Base-by-base conservation (phyloP, 768 basidiomycete genomes). In the Trametes maxima region DNA sequence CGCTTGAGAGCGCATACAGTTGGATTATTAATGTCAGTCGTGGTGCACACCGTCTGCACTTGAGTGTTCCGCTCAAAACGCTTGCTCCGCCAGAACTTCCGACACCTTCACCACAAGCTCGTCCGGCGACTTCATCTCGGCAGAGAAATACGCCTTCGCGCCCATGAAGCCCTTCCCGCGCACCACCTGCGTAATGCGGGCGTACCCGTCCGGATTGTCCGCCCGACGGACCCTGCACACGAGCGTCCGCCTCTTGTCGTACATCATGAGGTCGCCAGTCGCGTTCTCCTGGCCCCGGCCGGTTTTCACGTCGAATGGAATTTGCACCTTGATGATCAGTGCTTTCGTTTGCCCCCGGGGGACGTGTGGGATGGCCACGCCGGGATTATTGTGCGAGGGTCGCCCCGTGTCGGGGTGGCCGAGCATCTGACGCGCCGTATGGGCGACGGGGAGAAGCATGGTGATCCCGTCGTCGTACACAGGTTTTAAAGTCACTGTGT, bases 281-380 rank as follows among this genome's bases (percentile, higher is more conserved):
- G 22, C 45, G 21, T 67, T 76, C 63, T 62, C 11, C 1, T 14
- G 0, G 56, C 50, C 40, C 57, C 62, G 47, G 14, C 36, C 35
- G 5, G 43, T 37, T 5, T 17, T 19, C 10, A 13, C 5, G 17
- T 54, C 53, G 24, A 72, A 72, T 0, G 83, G 80, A 0, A 82
- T 72, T 65, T 87, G 85, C 0, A 85, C 74, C 70, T 87, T 87
- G 74, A 87, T 75, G 49, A 84, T 70, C 64, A 84, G 69, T 40
- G 67, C 67, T 70, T 83, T 83, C 10, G 73, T 61, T 44, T 64
- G n/a, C 4, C 49, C 66, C 68, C 49, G 33, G 67, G 58, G 3
- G 67, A 69, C 46, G 65, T 68, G 51, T 63, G 66, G 62, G 56
- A 64, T 22, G 46, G 58, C 24, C 54, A 65, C 25, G 52, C 59